Conservation (phyloP, 2,329 filamentous ascomycete genomes). For the Herpotrichia juniperi region DNA sequence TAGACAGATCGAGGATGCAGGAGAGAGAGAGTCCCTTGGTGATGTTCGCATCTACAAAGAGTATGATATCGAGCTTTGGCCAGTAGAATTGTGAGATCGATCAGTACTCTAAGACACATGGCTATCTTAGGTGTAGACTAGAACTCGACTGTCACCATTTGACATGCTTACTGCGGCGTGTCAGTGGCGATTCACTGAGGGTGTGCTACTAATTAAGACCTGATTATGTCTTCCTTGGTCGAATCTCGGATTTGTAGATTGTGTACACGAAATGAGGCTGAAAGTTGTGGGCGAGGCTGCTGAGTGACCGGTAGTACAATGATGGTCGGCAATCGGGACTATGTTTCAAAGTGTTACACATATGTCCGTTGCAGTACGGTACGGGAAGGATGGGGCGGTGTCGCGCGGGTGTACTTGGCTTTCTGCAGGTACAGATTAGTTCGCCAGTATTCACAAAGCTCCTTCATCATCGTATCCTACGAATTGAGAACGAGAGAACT, state of each 20-base stretch:
- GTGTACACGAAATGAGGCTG: not conserved
- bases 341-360: conserved; percentile 9
- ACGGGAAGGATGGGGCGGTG: conserved; percentile 3
- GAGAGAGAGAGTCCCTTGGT: not conserved
- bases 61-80: not conserved
- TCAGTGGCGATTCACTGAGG: not conserved
- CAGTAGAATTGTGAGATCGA: not conserved
- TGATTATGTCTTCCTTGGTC: not conserved
- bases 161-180: not conserved
- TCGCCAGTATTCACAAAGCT: not conserved
- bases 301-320: not conserved
- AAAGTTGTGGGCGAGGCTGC: conserved; percentile 1
- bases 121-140: not conserved
- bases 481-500: not conserved
- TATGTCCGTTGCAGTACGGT: not conserved
- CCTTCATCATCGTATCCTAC: not conserved
- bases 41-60: not conserved
- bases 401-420: conserved; percentile 1
- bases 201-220: not conserved
- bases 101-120: not conserved
- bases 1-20: not conserved
- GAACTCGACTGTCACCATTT: not conserved
- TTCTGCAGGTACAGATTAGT: conserved; percentile 10
- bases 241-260: not conserved
- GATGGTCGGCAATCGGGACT: not conserved